phyloP scores from a whole-genome alignment of 352 stramenopile species.

The Phytopythium helicoides region DNA sequence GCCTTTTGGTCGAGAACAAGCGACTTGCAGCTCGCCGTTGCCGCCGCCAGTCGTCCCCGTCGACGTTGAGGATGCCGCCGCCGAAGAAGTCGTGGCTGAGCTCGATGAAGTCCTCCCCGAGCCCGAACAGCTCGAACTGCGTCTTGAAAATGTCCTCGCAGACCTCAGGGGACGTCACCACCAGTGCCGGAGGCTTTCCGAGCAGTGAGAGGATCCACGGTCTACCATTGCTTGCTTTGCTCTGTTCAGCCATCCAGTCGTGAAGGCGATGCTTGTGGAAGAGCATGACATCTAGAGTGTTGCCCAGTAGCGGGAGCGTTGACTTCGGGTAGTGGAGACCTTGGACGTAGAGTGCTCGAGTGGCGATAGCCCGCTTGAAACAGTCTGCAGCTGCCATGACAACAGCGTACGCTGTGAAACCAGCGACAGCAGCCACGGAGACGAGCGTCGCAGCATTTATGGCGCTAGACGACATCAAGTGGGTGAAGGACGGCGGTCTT shows the following conservation, averaged over 20 bases:
- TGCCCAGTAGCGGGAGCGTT: constrained; percentile 41
- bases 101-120: constrained; percentile 20
- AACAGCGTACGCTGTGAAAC: neutral
- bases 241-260: constrained; percentile 50
- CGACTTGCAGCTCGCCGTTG: constrained; percentile 79
- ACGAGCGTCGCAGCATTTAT: neutral
- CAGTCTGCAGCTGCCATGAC: neutral
- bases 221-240: constrained; percentile 15
- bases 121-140: constrained; percentile 51
- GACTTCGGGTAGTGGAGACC: constrained; percentile 16
- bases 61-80: constrained; percentile 42
- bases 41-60: constrained; percentile 46
- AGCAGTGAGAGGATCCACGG: constrained; percentile 32
- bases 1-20: constrained; percentile 65
- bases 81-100: constrained; percentile 38
- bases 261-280: constrained; percentile 38
- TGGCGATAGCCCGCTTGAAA: neutral
- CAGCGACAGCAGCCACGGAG: neutral
- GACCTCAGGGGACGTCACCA: constrained; percentile 20
- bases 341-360: neutral
- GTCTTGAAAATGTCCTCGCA: constrained; percentile 27
- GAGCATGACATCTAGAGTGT: constrained; percentile 42
- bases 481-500: too few relatives aligned
- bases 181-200: constrained; percentile 24
- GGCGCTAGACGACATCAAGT: neutral